Percentiles rank a stretch among this genome's conserved stretches.
Conservation (phyloP, 768 basidiomycete species). For the Tricholoma matsutake region DNA sequence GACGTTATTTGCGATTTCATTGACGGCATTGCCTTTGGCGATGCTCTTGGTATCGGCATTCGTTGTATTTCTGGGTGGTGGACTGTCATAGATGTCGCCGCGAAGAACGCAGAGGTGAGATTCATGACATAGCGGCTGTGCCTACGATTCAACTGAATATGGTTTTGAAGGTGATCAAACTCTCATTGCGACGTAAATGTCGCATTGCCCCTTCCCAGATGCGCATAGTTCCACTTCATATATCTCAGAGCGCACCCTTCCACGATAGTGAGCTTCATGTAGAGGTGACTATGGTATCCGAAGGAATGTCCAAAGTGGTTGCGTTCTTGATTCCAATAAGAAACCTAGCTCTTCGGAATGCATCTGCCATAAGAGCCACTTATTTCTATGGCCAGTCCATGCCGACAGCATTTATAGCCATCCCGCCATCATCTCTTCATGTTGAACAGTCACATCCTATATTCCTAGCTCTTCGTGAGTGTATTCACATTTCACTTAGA, state of each 20-base stretch:
- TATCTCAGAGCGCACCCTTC: slow-evolving; percentile 42
- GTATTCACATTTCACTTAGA: not conserved
- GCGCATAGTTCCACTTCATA: slow-evolving; percentile 51
- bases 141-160: not conserved
- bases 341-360: slow-evolving; percentile 43
- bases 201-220: slow-evolving; percentile 62
- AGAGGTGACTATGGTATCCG: slow-evolving; percentile 36
- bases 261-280: slow-evolving; percentile 30
- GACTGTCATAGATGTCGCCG: slow-evolving; percentile 37
- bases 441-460: slow-evolving; percentile 38
- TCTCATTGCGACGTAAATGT: slow-evolving; percentile 26
- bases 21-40: slow-evolving; percentile 72
- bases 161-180: slow-evolving; percentile 22
- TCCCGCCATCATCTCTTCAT: slow-evolving; percentile 52
- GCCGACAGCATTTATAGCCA: slow-evolving; percentile 56
- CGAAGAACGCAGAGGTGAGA: slow-evolving; percentile 14
- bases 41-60: slow-evolving; percentile 62
- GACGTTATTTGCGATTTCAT: slow-evolving; percentile 68
- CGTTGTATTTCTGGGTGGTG: slow-evolving; percentile 54
- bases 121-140: not conserved
- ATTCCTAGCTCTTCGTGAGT: slow-evolving; percentile 64
- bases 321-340: slow-evolving; percentile 39
- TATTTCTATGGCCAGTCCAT: slow-evolving; percentile 55
- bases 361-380: slow-evolving; percentile 47
- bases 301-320: slow-evolving; percentile 22